Evolutionary conservation across 2,329 filamentous ascomycete genomes (phyloP).

Genomic region (Cryphonectria naterciae): DNA sequence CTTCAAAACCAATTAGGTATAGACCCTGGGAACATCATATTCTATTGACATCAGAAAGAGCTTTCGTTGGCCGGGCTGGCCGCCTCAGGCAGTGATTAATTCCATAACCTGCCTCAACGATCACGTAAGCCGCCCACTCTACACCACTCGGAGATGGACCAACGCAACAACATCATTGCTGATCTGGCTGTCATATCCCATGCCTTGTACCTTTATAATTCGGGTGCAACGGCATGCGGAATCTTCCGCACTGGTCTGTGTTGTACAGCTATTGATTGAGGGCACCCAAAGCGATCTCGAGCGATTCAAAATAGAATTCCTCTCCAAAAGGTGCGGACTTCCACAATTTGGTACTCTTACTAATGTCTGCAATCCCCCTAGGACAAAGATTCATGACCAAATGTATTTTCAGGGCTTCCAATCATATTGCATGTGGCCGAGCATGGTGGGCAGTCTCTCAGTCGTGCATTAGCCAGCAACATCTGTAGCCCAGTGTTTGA

Average conservation of each 20-base stretch:
- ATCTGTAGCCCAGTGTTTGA: neutral
- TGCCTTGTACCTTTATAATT: neutral
- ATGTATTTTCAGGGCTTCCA: neutral
- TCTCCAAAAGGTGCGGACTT: no score
- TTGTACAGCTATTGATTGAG: neutral
- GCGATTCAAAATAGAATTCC: neutral
- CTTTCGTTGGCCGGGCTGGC: neutral
- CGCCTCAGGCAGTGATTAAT: neutral
- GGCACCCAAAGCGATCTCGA: neutral
- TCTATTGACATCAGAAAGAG: neutral
- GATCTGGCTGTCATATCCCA: no score
- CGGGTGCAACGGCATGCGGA: neutral
- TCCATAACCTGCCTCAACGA: neutral
- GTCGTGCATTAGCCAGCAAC: neutral
- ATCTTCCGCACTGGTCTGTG: neutral
- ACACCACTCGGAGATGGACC: neutral
- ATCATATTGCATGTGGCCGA: neutral
- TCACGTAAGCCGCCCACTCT: neutral
- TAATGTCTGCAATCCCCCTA: neutral
- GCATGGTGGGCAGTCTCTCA: neutral
- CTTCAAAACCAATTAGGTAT: neutral
- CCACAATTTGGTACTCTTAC: no score
- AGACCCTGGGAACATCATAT: neutral
- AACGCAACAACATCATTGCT: neutral
- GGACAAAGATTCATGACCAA: neutral